Evolutionary conservation across 768 basidiomycete genomes (phyloP).

Genomic region (Ephemerocybe angulata): DNA sequence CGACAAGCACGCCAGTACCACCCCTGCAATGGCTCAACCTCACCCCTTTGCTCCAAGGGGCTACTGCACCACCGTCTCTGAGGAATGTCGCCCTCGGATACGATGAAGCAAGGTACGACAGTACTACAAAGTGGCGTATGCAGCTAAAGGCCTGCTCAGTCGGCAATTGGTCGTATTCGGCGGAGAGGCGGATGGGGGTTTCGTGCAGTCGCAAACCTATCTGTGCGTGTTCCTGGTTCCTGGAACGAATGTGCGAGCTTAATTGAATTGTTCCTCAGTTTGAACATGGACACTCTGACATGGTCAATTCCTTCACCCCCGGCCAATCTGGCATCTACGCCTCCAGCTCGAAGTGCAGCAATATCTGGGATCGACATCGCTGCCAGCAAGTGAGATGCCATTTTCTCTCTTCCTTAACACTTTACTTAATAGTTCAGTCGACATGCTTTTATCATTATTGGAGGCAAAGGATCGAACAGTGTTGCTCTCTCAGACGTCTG

Average conservation of each 20-base stretch:
- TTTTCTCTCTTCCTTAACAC: background rate
- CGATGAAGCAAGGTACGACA: constrained; percentile 39
- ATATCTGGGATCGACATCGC: constrained; percentile 68
- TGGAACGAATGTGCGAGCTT: constrained; percentile 4
- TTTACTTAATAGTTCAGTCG: constrained; percentile 44
- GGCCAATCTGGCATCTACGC: constrained; percentile 39
- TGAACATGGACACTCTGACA: constrained; percentile 55
- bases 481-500: constrained; percentile 64
- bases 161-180: constrained; percentile 70
- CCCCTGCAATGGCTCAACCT: constrained; percentile 78
- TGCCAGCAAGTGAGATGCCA: constrained; percentile 69
- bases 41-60: constrained; percentile 50
- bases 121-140: constrained; percentile 7
- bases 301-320: constrained; percentile 63
- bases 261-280: constrained; percentile 39
- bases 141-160: constrained; percentile 36
- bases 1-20: constrained; percentile 52
- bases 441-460: constrained; percentile 68
- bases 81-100: constrained; percentile 72
- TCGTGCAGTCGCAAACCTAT: constrained; percentile 61
- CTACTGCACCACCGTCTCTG: constrained; percentile 55
- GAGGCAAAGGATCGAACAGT: constrained; percentile 58
- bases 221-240: constrained; percentile 42
- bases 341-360: constrained; percentile 62
- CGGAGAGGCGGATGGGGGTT: constrained; percentile 64